Base-by-base conservation (phyloP, 139 green algal genomes). In the Gonium pectorale region DNA sequence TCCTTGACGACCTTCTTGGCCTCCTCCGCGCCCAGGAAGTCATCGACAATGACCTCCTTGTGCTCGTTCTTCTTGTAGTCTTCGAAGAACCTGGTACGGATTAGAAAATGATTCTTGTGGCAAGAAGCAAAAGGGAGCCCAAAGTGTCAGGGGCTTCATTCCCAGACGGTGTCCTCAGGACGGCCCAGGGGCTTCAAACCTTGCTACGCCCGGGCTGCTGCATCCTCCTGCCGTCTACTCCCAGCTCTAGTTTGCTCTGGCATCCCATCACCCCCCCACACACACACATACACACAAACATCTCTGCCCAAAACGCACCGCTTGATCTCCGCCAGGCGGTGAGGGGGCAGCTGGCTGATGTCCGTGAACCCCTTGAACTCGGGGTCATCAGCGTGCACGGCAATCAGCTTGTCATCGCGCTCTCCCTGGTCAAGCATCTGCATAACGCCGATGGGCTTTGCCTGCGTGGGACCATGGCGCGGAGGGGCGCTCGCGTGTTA, bases 1-100 rank as follows among this genome's bases (percentile, higher is more conserved):
- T 98, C 93, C 31, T 87, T 91, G 73, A 99, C 92, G 40, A 92
- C 90, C 80, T 94, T 91, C 35, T 92, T 86, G 35, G 96, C 95
- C 40, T 95, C 90, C 40, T 94, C 91, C 44, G 89, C 78, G 0
- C 95, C 96, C 62, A 98, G 80, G 72, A 99, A 96, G 43, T 98
- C 95, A 67, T 99, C 96, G 41, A 99, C 96, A 74, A 94, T 88
- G 4, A 99, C 96, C 63, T 96, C 82, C 91, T 99, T 99, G 90
- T 98, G 92, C 92, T 99, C 96, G 71, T 98, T 98, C 92, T 97
- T 97, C 90, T 98, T 98, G 93, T 98, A 98, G 92, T 98, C 95
- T 90, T 97, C 93, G 74, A 98, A 98, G 86, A 98, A 98, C 46
- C 94, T 95, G 86, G n/a, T n/a, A n/a, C n/a, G n/a, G n/a, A n/a